Evolutionary conservation across 441 rosid species (phyloP), one percentile per base, ranked within the genome.

Genomic region (Erysimum pusillum): DNA sequence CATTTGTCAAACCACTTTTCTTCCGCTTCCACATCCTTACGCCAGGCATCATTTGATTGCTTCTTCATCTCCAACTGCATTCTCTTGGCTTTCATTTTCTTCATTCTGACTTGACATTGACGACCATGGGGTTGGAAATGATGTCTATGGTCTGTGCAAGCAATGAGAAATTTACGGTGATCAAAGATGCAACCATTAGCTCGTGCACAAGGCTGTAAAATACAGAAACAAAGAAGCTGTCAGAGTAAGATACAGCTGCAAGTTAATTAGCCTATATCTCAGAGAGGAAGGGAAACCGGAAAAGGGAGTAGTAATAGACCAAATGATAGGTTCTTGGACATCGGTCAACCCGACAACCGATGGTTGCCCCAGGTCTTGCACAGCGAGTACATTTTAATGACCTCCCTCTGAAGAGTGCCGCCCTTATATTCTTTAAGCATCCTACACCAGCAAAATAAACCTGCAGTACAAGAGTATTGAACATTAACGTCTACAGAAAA

Each of bases 401-500:
- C 81, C 84, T 87, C 76, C 99, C 99, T 83, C 98, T 88, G 77
- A 88, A 92, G 71, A 95, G 97, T 52, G 99, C 98, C 54, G 99
- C 97, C 85, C 94, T 89, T 59, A 93, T 85, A 79, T 91, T 96
- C 85, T 92, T 96, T 80, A 96, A 88, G 90, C 92, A 78, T 66
- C 98, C 99, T 83, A 96, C 84, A 65, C 98, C 97, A 79, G 99
- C 99, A 86, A 96, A 96, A 79, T 93, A 96, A 65, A 96, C 99
- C 99, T 96, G 84, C 76, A 82, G 62, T 72, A 12, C 78, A 12
- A 67, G 80, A 81, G 63, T 80, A 73, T 31, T 28, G 44, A 63
- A 42, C 22, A 80, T 74, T 44, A 28, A 57, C 34, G 62, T 51
- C 70, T 36, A 80, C 63, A 44, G 56, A 46, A 77, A 57, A 67